Evolutionary conservation across 176 grass and related monocot genomes (phyloP).

Genomic region (Triticum aestivum): DNA sequence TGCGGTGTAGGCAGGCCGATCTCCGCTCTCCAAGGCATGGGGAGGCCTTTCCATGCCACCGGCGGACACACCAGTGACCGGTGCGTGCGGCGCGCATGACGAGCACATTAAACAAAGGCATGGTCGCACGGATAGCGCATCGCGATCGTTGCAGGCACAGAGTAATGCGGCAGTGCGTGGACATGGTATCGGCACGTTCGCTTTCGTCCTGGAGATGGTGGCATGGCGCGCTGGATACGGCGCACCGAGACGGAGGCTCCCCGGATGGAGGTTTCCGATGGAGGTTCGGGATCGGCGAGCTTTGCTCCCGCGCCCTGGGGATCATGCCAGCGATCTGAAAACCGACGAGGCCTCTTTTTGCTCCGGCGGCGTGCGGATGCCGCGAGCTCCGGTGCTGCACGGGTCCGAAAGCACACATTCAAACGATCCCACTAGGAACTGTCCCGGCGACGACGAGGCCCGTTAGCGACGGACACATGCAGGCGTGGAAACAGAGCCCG

Average conservation of each 20-base stretch:
- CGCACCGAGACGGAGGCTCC: neutral
- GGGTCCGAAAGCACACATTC: neutral
- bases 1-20: neutral
- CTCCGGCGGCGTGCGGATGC: neutral
- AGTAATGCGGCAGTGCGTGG: neutral
- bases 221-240: neutral
- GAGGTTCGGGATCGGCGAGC: conserved; percentile 4
- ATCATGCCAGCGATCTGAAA: neutral
- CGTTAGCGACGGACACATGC: neutral
- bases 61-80: neutral
- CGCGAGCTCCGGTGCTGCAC: neutral
- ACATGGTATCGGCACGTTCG: neutral
- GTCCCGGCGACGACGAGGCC: neutral
- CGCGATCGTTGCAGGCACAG: neutral
- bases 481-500: neutral
- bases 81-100: neutral
- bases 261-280: neutral
- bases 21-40: neutral
- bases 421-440: neutral
- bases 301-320: neutral
- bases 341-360: neutral
- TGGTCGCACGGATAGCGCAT: neutral
- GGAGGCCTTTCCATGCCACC: neutral
- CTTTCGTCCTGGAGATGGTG: neutral
- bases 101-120: neutral